Percentiles rank a stretch among this genome's conserved stretches.
Evolutionary conservation across 352 stramenopile species (phyloP).

Genomic region (Pythium apleroticum): DNA sequence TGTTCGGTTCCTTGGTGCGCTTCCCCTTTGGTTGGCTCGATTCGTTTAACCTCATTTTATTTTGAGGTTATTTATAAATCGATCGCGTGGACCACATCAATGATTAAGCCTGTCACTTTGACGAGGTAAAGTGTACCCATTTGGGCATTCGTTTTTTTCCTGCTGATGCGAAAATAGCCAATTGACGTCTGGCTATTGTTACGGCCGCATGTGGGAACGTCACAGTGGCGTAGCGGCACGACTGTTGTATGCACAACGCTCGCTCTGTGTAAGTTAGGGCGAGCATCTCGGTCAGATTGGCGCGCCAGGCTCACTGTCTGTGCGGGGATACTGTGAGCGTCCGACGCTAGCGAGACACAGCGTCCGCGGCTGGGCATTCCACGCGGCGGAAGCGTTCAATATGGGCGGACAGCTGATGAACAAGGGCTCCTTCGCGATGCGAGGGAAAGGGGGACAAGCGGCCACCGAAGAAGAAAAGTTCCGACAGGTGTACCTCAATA

Average conservation of each 20-base stretch:
- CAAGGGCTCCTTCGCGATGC: neutral
- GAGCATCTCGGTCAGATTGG: neutral
- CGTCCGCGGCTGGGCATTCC: neutral
- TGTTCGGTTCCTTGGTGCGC: neutral
- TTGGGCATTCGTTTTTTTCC: neutral
- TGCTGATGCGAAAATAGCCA: neutral
- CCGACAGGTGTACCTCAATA: conserved; percentile 55
- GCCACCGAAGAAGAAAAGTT: conserved; percentile 30
- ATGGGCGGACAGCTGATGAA: neutral
- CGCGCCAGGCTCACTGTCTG: neutral
- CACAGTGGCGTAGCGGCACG: neutral
- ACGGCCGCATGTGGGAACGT: neutral
- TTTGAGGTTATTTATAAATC: conserved; percentile 4
- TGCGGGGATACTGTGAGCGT: neutral
- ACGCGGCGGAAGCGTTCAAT: neutral
- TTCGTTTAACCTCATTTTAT: conserved; percentile 5
- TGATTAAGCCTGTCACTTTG: neutral
- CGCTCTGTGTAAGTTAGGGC: neutral
- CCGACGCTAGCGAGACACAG: too few species aligned
- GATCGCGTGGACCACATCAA: neutral
- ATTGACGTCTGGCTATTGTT: neutral
- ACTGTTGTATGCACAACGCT: neutral
- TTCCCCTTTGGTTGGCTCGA: conserved; percentile 11
- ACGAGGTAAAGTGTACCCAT: neutral
- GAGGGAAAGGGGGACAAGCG: conserved; percentile 13